Evolutionary conservation across 2,329 filamentous ascomycete genomes (phyloP), one percentile per base, ranked within the genome.

Genomic region (Arthrocladium fulminans): DNA sequence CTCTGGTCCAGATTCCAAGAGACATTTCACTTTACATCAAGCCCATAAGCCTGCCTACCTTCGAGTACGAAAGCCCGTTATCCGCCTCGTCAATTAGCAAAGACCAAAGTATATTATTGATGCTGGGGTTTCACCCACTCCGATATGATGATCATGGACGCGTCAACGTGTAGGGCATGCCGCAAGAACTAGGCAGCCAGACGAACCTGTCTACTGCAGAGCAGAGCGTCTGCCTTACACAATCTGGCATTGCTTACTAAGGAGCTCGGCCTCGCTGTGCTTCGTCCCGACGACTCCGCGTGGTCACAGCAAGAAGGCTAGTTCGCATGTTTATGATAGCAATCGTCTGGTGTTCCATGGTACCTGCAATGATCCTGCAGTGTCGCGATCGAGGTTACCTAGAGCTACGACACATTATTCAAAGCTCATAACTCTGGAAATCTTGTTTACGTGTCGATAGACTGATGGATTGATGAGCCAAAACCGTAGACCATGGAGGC

Each of bases 381-480:
- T 35, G 32, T 8, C n/a, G 5, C 4, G 7, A 15, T 8, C 32
- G 6, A 35, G 5, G 6, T 35, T 15, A 8, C 17, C 13, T 15
- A 7, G 5, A 5, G 13, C 32, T n/a, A 5, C 32, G 32, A 35
- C n/a, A 8, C 32, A 35, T 9, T 35, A 6, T n/a, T 15, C 10
- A 15, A 35, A n/a, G 32, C 32, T 35, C 10, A 35, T n/a, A 15
- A 7, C 13, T 35, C n/a, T 35, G 6, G 13, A 35, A 9, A n/a
- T 35, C 32, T 35, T 8, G 32, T 32, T n/a, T 20, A 9, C 27
- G 25, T n/a, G 17, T 32, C 15, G 25, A 20, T 10, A 29, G 9
- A 12, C 32, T 48, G 23, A 56, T 57, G 54, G 51, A 55, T 58
- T 53, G 45, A 58, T 58, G 56, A 56, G 30, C 51, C 54, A 57